Percentiles rank a stretch among this genome's conserved stretches.
Evolutionary conservation across 352 stramenopile genomes (phyloP).

Genomic region (Globisporangium uncinulatum): DNA sequence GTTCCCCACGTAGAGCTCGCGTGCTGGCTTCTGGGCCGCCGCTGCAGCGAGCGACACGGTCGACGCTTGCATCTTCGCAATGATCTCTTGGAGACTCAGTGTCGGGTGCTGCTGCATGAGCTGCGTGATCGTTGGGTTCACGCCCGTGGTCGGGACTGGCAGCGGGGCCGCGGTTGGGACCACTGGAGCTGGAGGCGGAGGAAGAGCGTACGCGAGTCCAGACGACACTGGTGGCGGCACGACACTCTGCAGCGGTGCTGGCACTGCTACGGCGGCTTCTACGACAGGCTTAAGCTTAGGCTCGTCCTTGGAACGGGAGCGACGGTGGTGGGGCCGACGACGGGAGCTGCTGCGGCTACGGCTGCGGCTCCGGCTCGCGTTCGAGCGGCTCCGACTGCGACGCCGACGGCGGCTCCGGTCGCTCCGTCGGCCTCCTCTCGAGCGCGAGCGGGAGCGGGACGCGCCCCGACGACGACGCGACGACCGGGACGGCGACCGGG

Average conservation of each 20-base stretch:
- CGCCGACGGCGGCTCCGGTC: constrained; percentile 25
- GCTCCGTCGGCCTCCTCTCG: constrained; percentile 18
- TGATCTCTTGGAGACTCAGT: constrained; percentile 86
- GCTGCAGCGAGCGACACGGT: constrained; percentile 70
- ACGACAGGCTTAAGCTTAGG: not conserved
- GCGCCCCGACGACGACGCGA: constrained; percentile 34
- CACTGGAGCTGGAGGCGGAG: not conserved
- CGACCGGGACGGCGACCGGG: constrained; percentile 50
- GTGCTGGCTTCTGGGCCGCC: constrained; percentile 71
- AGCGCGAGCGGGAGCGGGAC: constrained; percentile 50
- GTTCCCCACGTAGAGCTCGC: constrained; percentile 85
- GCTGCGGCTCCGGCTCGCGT: constrained; percentile 14
- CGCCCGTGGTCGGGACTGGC: constrained; percentile 16
- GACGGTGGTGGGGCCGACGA: constrained; percentile 32
- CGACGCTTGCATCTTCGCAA: constrained; percentile 83
- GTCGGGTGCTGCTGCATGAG: constrained; percentile 88
- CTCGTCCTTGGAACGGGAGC: constrained; percentile 56
- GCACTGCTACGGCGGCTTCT: not conserved
- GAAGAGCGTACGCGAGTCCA: not conserved
- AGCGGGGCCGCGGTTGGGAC: not conserved
- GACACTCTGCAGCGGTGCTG: constrained; percentile 40
- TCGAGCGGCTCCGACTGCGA: constrained; percentile 23
- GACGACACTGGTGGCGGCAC: constrained; percentile 7
- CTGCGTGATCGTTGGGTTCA: constrained; percentile 82
- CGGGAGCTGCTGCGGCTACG: constrained; percentile 42